These are phyloP conservation scores for Boletus barrowsii DNA, from an alignment of 768 basidiomycete genomes.

Conservation along the genomic window DNA sequence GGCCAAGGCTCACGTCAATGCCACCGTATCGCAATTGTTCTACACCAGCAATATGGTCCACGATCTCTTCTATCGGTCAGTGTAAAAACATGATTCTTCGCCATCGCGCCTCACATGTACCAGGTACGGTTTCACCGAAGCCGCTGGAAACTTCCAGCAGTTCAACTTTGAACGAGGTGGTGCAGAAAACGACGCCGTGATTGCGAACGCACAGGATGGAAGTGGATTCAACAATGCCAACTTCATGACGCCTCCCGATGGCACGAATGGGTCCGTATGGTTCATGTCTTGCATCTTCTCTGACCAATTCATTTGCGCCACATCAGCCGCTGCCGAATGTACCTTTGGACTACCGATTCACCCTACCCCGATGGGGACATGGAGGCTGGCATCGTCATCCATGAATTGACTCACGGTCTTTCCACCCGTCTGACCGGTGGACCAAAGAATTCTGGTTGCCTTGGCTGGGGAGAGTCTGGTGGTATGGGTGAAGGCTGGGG, in stretches of 20 bases:
- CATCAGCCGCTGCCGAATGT: conserved; percentile 81
- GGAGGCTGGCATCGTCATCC: conserved; percentile 96
- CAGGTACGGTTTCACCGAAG: conserved; percentile 90
- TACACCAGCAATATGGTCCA: conserved; percentile 82
- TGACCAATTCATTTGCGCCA: not conserved
- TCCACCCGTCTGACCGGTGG: conserved; percentile 95
- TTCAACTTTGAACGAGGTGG: conserved; percentile 95
- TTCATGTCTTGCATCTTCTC: not conserved
- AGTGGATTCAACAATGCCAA: conserved; percentile 91
- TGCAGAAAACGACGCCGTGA: conserved; percentile 82
- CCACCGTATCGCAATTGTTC: conserved; percentile 85
- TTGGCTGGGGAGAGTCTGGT: conserved; percentile 94
- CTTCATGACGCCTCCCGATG: conserved; percentile 84
- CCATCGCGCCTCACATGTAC: conserved; percentile 12
- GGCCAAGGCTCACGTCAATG: conserved; percentile 82
- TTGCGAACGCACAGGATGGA: conserved; percentile 94
- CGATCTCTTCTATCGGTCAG: conserved; percentile 73
- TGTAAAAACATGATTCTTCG: not conserved
- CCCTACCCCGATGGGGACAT: conserved; percentile 95
- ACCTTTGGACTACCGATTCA: conserved; percentile 87
- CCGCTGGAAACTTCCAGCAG: conserved; percentile 95
- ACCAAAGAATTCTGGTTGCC: conserved; percentile 86
- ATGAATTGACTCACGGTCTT: conserved; percentile 84
- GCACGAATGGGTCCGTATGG: conserved; percentile 60
- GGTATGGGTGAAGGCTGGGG: conserved; percentile 99